Evolutionary conservation across 441 rosid genomes (phyloP).

Genomic region (Macaranga tanarius): DNA sequence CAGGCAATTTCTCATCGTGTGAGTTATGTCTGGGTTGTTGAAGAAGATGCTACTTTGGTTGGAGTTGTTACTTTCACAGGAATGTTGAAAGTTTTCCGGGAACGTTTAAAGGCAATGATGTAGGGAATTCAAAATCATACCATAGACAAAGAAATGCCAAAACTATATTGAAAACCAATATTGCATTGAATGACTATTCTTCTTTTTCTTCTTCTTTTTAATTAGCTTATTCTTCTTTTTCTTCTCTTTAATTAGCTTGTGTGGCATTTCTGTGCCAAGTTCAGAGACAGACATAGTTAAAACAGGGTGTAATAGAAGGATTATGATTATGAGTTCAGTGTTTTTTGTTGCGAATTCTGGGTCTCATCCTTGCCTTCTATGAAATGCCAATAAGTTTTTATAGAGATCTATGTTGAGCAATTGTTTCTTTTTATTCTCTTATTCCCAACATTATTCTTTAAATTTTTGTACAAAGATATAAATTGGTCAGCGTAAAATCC

Average conservation of each 20-base stretch:
- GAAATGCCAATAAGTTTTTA: no score
- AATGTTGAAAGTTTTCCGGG: constrained; percentile 53
- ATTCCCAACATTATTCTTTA: background rate
- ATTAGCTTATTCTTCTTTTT: background rate
- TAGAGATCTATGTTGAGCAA: no score
- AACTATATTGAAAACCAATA: background rate
- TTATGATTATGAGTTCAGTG: background rate
- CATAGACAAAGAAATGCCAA: background rate
- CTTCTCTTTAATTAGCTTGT: background rate
- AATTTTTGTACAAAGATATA: background rate
- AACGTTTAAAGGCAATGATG: constrained; percentile 34
- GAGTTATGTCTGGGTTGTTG: constrained; percentile 61
- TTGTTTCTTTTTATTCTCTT: background rate
- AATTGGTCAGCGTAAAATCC: background rate
- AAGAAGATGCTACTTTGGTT: constrained; percentile 44
- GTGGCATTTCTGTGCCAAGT: background rate
- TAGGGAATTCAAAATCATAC: constrained; percentile 5
- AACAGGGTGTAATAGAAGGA: background rate
- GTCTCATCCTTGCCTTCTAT: no score
- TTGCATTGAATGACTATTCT: background rate
- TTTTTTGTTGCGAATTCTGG: background rate
- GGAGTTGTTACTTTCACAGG: constrained; percentile 61
- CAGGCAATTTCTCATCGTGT: constrained; percentile 66
- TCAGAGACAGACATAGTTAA: background rate
- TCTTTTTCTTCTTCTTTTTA: background rate